Evolutionary conservation across 164 flowering plant genomes (phyloP).

Genomic region (Umbellularia californica): DNA sequence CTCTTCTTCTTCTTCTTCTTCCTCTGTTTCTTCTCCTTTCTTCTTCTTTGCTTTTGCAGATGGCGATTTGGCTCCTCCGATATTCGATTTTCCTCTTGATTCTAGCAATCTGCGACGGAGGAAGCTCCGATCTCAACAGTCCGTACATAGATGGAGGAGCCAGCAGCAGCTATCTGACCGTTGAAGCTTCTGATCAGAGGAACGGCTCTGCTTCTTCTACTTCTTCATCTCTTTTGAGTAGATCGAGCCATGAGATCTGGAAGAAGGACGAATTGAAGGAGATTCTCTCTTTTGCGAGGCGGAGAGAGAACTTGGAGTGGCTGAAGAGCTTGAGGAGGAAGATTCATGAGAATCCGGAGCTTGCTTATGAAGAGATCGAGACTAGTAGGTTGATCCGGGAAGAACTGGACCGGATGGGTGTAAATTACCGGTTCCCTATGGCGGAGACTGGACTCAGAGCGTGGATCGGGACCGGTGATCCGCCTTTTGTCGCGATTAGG

Average conservation of each 20-base stretch:
- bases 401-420: conserved; percentile 50
- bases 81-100: neutral
- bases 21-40: neutral
- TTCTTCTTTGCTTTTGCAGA: neutral
- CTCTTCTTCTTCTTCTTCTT: neutral
- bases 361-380: conserved; percentile 55
- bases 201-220: neutral
- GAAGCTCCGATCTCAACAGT: conserved; percentile 1
- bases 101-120: neutral
- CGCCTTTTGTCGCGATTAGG: conserved; percentile 77
- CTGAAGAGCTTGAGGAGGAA: conserved; percentile 45
- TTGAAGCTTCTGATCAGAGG: neutral
- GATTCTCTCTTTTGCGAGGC: conserved; percentile 13
- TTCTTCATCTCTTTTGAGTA: neutral
- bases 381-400: conserved; percentile 52
- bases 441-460: conserved; percentile 67
- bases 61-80: neutral
- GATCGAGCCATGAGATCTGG: neutral
- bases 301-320: conserved; percentile 36
- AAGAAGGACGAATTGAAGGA: conserved; percentile 1
- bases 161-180: neutral
- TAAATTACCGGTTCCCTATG: conserved; percentile 53
- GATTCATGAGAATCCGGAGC: conserved; percentile 68
- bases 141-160: neutral
- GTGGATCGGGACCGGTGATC: conserved; percentile 54